Base-by-base conservation (phyloP, 306 rosid genomes). In the Lablab purpureus region DNA sequence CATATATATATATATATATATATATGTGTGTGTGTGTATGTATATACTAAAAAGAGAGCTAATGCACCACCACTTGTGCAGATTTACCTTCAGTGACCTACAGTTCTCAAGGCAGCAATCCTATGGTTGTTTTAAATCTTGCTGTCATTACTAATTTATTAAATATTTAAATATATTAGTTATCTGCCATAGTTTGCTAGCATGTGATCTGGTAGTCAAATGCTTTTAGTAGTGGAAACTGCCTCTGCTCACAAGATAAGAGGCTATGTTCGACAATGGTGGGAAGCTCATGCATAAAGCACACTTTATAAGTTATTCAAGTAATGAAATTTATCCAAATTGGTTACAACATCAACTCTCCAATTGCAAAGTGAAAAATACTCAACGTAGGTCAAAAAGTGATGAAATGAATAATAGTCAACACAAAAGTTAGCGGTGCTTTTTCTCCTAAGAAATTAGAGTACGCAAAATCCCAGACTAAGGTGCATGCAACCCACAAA, bases 271-370 rank as follows among this genome's bases (percentile, higher is more conserved):
- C 30, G 21, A 27, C 30, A 60, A 6, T 30, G 34, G 36, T 62
- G 49, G 49, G 80, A 46, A 49, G 17, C 47, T 75, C 17, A 62
- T n/a, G 32, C 71, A 60, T 12, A 15, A n/a, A 74, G 10, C 67
- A 6, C 21, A 36, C 10, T 25, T 40, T 60, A 11, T 15, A 34
- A 40, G 67, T 77, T 27, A 41, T 45, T 59, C 46, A 77, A 17
- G 79, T 25, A n/a, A 41, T 62, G 52, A 70, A 43, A 84, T 46
- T 25, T 28, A 80, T 37, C 58, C 72, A 40, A 56, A 47, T 37
- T 50, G 80, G 22, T 43, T 46, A 22, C 58, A 47, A 70, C 18
- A 80, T 17, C 58, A 55, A 54, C 49, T 46, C 28, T 69, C 50
- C 15, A 69, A 21, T 12, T 3, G 7, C 60, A 22, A 17, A 32